Percentiles rank a stretch among this genome's conserved stretches.
phyloP scores from a whole-genome alignment of 495 filamentous ascomycete genomes.

The Penicillium soppii region DNA sequence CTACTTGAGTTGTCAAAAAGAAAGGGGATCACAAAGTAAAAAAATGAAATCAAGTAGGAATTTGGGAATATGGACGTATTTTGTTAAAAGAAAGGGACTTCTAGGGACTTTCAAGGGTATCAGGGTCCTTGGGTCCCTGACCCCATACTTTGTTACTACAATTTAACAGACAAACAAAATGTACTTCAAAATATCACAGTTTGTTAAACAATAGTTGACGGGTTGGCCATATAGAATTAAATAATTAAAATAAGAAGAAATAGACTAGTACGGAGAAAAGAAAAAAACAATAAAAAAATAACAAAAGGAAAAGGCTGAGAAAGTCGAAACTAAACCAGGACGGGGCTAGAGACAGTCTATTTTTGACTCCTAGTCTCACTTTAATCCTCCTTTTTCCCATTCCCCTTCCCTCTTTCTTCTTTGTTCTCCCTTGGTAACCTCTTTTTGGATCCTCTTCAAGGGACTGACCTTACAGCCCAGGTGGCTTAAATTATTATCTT shows the following conservation, averaged over 20 bases:
- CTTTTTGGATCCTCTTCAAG: not conserved
- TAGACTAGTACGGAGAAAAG: not conserved
- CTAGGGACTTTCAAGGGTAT: not conserved
- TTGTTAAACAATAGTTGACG: too few relatives aligned
- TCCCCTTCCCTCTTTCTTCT: slow-evolving; percentile 5
- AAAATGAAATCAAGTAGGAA: not conserved
- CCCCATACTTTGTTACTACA: not conserved
- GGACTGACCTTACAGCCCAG: not conserved
- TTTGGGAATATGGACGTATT: too few relatives aligned
- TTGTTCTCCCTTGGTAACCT: slow-evolving; percentile 3
- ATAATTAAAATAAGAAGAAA: not conserved
- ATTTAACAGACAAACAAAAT: too few relatives aligned
- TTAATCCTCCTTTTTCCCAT: slow-evolving; percentile 12
- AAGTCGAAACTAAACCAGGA: slow-evolving; percentile 9
- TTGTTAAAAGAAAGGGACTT: not conserved
- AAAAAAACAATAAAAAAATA: slow-evolving; percentile 2
- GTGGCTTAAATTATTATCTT: slow-evolving; percentile 1
- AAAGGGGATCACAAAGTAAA: not conserved
- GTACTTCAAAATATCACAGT: too few relatives aligned
- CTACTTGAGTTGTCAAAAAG: slow-evolving; percentile 3
- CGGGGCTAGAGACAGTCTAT: slow-evolving; percentile 24
- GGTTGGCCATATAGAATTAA: too few relatives aligned
- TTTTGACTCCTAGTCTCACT: slow-evolving; percentile 24
- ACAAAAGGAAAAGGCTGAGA: not conserved
- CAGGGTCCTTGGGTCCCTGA: slow-evolving; percentile 6